These are phyloP conservation scores for Yamadazyma atlantica DNA, from an alignment of 1,139 yeast species.

Conservation along the genomic window DNA sequence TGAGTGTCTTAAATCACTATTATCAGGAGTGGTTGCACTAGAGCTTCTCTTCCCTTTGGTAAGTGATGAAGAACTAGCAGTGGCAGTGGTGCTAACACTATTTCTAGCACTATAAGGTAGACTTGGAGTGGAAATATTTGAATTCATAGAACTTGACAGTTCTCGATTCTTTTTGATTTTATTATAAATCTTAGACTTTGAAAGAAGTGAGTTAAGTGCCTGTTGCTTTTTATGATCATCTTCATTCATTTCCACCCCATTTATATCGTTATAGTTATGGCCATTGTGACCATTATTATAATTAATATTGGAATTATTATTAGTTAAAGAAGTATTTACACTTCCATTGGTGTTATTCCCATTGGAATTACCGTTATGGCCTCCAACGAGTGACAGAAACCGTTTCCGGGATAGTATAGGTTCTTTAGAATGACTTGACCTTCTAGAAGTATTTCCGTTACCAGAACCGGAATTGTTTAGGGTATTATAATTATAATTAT, in stretches of 20 bases:
- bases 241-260: constrained; percentile 2
- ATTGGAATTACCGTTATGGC: background rate
- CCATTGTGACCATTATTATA: background rate
- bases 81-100: constrained; percentile 21
- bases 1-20: constrained; percentile 10
- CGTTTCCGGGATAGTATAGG: constrained; percentile 22
- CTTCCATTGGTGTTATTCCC: constrained; percentile 2
- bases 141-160: constrained; percentile 32
- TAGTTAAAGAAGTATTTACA: constrained; percentile 3
- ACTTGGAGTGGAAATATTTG: constrained; percentile 21
- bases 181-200: constrained; percentile 39
- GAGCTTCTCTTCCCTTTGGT: constrained; percentile 12
- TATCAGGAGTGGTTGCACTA: constrained; percentile 10
- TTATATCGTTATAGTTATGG: background rate
- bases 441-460: constrained; percentile 7
- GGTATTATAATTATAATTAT: constrained; percentile 7
- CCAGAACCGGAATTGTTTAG: constrained; percentile 8
- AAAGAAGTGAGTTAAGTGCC: constrained; percentile 30
- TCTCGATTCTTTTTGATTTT: constrained; percentile 41
- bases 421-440: constrained; percentile 15
- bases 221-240: constrained; percentile 25
- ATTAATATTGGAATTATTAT: constrained; percentile 4
- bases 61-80: constrained; percentile 8
- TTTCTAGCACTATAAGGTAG: constrained; percentile 13
- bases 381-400: constrained; percentile 25